Conservation (phyloP, 2,329 filamentous ascomycete species). For the Colletotrichum echinochloae region DNA sequence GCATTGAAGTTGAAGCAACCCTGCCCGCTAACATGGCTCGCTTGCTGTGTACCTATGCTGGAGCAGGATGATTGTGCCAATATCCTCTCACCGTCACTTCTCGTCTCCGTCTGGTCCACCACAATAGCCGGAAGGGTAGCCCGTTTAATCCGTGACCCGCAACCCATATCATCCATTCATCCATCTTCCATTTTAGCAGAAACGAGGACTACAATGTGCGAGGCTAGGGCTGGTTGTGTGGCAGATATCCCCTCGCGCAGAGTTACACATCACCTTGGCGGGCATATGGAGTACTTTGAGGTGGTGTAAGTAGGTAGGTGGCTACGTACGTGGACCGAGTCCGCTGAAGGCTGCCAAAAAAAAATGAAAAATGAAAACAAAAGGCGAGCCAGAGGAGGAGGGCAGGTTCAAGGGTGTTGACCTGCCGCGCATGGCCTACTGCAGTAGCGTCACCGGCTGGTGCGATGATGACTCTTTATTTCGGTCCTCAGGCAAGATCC, state of each 20-base stretch:
- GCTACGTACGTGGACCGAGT: not conserved
- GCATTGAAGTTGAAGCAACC: constrained; percentile 1
- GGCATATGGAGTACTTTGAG: not conserved
- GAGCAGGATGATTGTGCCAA: not conserved
- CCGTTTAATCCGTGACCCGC: not conserved
- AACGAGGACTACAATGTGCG: not conserved
- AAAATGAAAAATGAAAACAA: no score
- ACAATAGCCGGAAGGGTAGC: not conserved
- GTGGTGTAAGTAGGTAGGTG: not conserved
- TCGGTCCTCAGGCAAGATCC: not conserved
- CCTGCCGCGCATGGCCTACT: constrained; percentile 17
- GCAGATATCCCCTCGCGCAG: constrained; percentile 7
- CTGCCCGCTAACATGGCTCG: not conserved
- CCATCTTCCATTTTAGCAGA: constrained; percentile 14
- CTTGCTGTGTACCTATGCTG: not conserved
- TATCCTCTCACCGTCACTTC: not conserved
- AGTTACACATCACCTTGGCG: not conserved
- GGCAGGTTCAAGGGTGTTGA: constrained; percentile 10
- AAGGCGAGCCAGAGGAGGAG: not conserved
- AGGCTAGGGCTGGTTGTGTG: constrained; percentile 23
- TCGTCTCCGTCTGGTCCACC: not conserved
- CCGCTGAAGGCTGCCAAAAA: not conserved
- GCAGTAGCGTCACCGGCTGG: constrained; percentile 3
- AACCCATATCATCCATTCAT: not conserved
- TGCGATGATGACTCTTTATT: constrained; percentile 34